These are phyloP conservation scores for Podospora pseudopauciseta DNA, from an alignment of 495 filamentous ascomycete genomes.

Conservation along the genomic window DNA sequence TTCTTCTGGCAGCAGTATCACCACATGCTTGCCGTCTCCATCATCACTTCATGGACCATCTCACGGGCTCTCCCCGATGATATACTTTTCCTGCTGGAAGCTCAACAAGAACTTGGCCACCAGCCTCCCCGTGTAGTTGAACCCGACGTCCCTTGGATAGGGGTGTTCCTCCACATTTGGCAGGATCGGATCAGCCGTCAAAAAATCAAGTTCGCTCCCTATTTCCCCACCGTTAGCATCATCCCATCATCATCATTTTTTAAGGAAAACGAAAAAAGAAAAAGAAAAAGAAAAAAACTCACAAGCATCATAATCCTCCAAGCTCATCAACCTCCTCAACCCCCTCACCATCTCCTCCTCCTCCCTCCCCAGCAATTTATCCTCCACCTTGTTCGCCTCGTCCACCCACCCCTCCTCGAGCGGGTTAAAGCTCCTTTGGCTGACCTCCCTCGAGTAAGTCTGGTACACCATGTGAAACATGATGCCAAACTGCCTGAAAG, in stretches of 20 bases:
- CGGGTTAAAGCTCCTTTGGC: constrained; percentile 44
- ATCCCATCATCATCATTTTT: too few relatives aligned
- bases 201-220: constrained; percentile 48
- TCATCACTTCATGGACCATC: background rate
- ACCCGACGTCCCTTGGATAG: constrained; percentile 42
- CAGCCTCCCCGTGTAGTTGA: constrained; percentile 49
- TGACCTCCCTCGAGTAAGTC: constrained; percentile 44
- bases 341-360: constrained; percentile 41
- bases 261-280: background rate
- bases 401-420: constrained; percentile 36
- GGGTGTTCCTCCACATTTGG: constrained; percentile 41
- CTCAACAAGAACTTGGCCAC: constrained; percentile 49
- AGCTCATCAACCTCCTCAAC: constrained; percentile 39
- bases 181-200: constrained; percentile 44
- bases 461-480: constrained; percentile 55
- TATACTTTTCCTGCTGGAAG: constrained; percentile 44
- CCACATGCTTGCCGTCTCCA: background rate
- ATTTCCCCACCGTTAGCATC: constrained; percentile 15
- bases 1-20: background rate
- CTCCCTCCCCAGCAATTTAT: constrained; percentile 28
- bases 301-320: constrained; percentile 34
- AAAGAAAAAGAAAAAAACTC: constrained; percentile 20
- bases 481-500: constrained; percentile 50
- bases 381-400: constrained; percentile 28
- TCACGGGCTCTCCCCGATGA: constrained; percentile 18